Evolutionary conservation across 257 asterid species (phyloP).

Genomic region (Solanum lycopersicoides): DNA sequence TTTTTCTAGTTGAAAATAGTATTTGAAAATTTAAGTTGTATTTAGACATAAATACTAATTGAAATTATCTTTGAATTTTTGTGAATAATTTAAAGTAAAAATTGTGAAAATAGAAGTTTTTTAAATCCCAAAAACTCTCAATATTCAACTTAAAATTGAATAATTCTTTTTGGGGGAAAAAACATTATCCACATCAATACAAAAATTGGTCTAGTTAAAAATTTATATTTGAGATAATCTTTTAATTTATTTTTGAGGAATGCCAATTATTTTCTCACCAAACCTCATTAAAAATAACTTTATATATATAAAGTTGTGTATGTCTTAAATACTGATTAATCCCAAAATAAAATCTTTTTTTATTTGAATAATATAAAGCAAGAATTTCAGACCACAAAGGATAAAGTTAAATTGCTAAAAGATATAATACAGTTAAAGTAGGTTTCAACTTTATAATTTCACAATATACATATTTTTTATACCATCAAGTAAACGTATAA

Average conservation of each 20-base stretch:
- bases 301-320: not conserved
- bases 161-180: fast-evolving
- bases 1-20: not conserved
- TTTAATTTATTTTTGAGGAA: not conserved
- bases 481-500: not conserved
- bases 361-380: not conserved
- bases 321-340: not conserved
- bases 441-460: not conserved
- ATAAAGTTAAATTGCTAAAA: not conserved
- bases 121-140: not conserved
- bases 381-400: not conserved
- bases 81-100: not conserved
- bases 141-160: not conserved
- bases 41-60: not conserved
- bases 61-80: not conserved
- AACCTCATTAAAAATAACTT: not conserved
- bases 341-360: not conserved
- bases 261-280: not conserved
- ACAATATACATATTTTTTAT: not conserved
- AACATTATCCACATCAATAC: not conserved
- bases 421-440: not conserved
- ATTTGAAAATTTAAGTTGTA: not conserved
- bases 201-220: not conserved
- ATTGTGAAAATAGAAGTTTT: not conserved
- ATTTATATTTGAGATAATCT: not conserved